Evolutionary conservation across 306 rosid genomes (phyloP).

Genomic region (Senna siamea): DNA sequence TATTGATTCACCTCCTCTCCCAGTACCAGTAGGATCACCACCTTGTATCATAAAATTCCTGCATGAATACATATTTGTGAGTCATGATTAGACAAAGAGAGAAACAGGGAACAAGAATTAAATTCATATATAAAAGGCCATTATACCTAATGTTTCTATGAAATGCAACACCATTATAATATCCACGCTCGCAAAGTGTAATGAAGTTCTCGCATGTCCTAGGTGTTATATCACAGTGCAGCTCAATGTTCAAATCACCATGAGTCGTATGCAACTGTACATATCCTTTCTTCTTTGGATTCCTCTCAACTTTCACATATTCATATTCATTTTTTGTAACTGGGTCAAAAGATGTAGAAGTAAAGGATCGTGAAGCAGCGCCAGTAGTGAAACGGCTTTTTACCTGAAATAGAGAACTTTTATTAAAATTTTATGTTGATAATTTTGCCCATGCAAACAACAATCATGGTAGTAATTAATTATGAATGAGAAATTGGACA

Average conservation of each 20-base stretch:
- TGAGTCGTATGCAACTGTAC: slow-evolving; percentile 89
- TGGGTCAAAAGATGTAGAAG: slow-evolving; percentile 91
- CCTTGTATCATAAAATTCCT: slow-evolving; percentile 99
- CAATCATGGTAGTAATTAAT: background rate
- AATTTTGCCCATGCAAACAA: background rate
- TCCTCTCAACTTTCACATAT: slow-evolving; percentile 95
- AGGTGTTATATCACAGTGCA: slow-evolving; percentile 93
- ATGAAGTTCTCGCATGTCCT: slow-evolving; percentile 93
- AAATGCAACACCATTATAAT: slow-evolving; percentile 87
- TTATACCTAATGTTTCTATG: slow-evolving; percentile 85
- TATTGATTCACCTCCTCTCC: slow-evolving; percentile 94
- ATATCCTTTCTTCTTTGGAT: slow-evolving; percentile 95
- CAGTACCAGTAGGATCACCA: slow-evolving; percentile 98
- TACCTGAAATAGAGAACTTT: slow-evolving; percentile 57
- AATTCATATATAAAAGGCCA: background rate
- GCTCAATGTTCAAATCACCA: slow-evolving; percentile 94
- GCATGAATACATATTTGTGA: slow-evolving; percentile 26
- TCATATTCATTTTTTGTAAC: slow-evolving; percentile 87
- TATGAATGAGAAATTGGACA: background rate
- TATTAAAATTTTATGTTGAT: slow-evolving; percentile 29
- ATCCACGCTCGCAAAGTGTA: slow-evolving; percentile 93
- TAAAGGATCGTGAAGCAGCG: slow-evolving; percentile 95
- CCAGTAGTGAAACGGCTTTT: slow-evolving; percentile 93
- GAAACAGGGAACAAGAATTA: slow-evolving; percentile 19
- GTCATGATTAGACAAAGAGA: slow-evolving; percentile 10